A percentile compares a stretch with the other conserved stretches of the same genome.
These are phyloP conservation scores for Brassica incana DNA, from an alignment of 345 rosid genomes.

Conservation along the genomic window DNA sequence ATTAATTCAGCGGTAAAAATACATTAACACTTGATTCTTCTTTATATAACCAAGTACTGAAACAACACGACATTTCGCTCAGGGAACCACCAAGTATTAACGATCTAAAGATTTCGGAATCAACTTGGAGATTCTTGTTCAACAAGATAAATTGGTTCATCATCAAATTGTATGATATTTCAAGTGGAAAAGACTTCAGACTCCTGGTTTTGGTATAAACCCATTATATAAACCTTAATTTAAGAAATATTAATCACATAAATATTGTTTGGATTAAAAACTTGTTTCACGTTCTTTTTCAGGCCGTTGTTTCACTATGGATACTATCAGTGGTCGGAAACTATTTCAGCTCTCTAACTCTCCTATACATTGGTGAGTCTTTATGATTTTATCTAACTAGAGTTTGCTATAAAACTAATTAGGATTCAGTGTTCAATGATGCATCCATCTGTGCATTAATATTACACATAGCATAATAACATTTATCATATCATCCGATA, in stretches of 20 bases:
- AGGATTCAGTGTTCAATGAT: background rate
- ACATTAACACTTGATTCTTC: background rate
- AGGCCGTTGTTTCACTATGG: conserved; percentile 50
- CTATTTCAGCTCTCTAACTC: conserved; percentile 46
- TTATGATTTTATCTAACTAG: background rate
- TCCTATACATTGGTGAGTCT: conserved; percentile 50
- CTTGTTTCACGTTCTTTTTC: background rate
- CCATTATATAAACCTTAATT: background rate
- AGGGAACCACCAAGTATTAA: conserved; percentile 48
- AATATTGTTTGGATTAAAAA: background rate
- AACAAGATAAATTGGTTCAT: conserved; percentile 38
- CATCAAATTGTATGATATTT: conserved; percentile 40
- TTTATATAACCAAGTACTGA: background rate
- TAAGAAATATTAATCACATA: background rate
- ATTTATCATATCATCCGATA: background rate
- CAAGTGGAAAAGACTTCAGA: conserved; percentile 48
- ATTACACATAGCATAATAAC: background rate
- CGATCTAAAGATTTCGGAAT: conserved; percentile 44
- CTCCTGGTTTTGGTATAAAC: conserved; percentile 43
- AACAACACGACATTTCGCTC: background rate
- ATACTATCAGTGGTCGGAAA: conserved; percentile 47
- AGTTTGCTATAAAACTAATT: background rate
- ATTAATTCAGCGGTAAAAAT: conserved; percentile 49
- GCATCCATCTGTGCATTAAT: background rate
- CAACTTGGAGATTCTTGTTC: conserved; percentile 36